These are phyloP conservation scores for Candida suzukii DNA, from an alignment of 805 yeast genomes.

Conservation along the genomic window DNA sequence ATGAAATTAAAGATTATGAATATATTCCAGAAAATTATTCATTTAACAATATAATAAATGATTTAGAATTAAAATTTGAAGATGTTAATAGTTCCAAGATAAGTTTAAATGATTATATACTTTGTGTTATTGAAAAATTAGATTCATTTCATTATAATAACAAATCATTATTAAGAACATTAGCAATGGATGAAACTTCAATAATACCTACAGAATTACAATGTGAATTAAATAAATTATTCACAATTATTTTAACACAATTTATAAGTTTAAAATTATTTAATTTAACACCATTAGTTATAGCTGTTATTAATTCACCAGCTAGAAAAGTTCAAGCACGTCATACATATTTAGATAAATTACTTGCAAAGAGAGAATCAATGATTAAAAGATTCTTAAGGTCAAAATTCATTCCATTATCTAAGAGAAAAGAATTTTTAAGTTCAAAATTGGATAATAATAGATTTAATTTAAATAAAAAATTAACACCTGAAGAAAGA, in stretches of 20 bases:
- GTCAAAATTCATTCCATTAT: neutral
- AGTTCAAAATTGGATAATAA: neutral
- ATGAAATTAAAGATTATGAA: neutral
- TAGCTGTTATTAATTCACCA: neutral
- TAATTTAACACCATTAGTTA: neutral
- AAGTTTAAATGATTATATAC: neutral
- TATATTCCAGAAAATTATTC: neutral
- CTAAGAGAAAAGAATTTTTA: neutral
- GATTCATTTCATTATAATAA: neutral
- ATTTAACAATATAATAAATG: neutral
- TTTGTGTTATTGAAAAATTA: neutral
- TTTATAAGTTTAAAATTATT: conserved; percentile 8
- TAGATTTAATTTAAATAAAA: no score
- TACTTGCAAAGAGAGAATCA: neutral
- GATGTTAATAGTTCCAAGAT: neutral
- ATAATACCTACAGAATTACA: neutral
- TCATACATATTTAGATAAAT: neutral
- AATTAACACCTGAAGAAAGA: no score
- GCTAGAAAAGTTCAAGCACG: neutral
- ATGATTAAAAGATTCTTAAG: neutral
- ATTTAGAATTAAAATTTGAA: neutral
- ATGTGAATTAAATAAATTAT: conserved; percentile 4
- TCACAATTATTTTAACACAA: conserved; percentile 10
- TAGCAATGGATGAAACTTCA: neutral
- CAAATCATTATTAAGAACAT: neutral